Base-by-base conservation (phyloP, 352 stramenopile genomes). In the Pythium pyrilobum region DNA sequence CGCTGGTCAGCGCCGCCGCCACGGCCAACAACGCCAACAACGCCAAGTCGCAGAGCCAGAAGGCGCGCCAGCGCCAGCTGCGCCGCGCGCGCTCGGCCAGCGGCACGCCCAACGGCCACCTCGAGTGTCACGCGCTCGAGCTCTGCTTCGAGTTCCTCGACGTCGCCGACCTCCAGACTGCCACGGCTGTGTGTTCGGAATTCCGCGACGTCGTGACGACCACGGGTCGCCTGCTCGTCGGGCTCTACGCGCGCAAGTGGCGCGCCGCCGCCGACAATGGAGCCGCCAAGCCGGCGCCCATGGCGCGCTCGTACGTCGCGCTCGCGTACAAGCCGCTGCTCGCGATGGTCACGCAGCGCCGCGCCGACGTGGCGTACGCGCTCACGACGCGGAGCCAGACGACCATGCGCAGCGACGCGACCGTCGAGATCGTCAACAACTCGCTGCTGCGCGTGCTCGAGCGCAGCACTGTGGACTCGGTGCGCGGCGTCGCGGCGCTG, bases 391-490 rank as follows among this genome's bases (percentile, higher is more conserved):
- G 83, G 47, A 83, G 81, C 44, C 48, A 59, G 1, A 68, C 85
- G 12, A 81, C 60, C 15, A 45, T 62, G 27, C 59, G 69, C 11
- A 20, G 44, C 16, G 52, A 86, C 39, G 69, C 66, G 45, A 83
- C 63, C 28, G 70, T 70, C 52, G 64, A 66, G 6, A 64, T 95
- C 20, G 31, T 75, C 28, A 95, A 95, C 69, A 86, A 90, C 62
- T 95, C 84, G 47, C 86, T 92, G 70, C 67, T 95, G 50, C 80
- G 84, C 37, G 85, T 69, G 51, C 87, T 95, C 49, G 69, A 70
- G 16, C 72, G 72, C 49, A 72, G 81, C 5, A 53, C 81, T 0
- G 66, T 95, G 40, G 84, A 92, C 66, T 92, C 84, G 39, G 68
- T 88, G 39, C 81, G 82, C 38, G 72, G 76, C 27, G 59, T 54